Evolutionary conservation across 768 basidiomycete genomes (phyloP), one percentile per base, ranked within the genome.

Genomic region (Macrolepiota albuminosa): DNA sequence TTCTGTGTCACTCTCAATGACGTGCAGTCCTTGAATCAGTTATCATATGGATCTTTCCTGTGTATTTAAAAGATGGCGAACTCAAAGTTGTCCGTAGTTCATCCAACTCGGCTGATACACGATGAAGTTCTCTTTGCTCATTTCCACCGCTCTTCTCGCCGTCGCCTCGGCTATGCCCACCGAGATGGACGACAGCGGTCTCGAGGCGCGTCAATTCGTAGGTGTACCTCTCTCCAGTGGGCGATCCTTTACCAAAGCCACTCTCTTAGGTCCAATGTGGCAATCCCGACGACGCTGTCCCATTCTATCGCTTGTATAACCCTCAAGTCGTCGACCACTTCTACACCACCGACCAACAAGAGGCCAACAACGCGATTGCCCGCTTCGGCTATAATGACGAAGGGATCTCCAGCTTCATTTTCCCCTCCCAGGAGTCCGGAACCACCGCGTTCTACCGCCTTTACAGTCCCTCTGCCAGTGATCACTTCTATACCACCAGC

Each of bases 401-500:
- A 47, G 64, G 66, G 6, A 51, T 59, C 26, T 60, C 66, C 3
- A 62, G 54, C 24, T 52, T 46, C 34, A 57, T 68, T 37, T 66
- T 66, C 57, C 6, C 43, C 40, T 53, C 21, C 39, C 16, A 24
- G 14, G 45, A 61, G 42, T n/a, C 56, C 11, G 58, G 58, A 24
- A 67, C 68, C 11, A 61, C 63, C 14, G 59, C 69, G 3, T 54
- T 70, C 64, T 70, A 66, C 61, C 66, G 69, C 49, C 51, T 67
- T 43, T 68, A 63, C 55, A 69, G 50, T 50, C 16, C 60, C 13
- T 5, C 16, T 14, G 58, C 48, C 9, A 40, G 5, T 2, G 63
- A 69, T 49, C 70, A 69, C 48, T 67, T 71, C 34, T 71, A 69
- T 48, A 71, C 68, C 26, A 66, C 64, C n/a, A 60, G 56, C 36